A percentile compares a stretch with the other conserved stretches of the same genome.
Evolutionary conservation across 371 early-diverging fungal genomes (phyloP).

Genomic region (Apophysomyces sp.): DNA sequence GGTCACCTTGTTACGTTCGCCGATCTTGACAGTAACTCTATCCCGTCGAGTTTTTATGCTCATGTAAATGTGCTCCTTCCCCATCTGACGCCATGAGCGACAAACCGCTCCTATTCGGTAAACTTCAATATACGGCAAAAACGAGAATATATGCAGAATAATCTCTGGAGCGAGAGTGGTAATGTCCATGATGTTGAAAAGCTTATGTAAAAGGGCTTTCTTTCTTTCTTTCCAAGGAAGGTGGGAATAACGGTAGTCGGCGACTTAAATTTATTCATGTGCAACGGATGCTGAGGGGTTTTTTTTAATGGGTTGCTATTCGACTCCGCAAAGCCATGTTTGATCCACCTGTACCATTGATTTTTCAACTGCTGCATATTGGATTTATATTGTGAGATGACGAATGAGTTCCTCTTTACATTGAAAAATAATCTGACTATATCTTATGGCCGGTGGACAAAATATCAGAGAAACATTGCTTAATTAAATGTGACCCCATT

Average conservation of each 20-base stretch:
- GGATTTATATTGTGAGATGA: no score
- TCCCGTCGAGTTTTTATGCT: slow-evolving; percentile 19
- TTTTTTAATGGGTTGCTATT: not conserved
- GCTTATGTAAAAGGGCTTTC: not conserved
- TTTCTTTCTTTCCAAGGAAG: not conserved
- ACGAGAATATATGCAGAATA: slow-evolving; percentile 30
- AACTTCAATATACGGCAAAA: slow-evolving; percentile 27
- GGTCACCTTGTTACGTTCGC: slow-evolving; percentile 10
- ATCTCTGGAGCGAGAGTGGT: slow-evolving; percentile 35
- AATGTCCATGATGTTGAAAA: not conserved
- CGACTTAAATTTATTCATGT: not conserved
- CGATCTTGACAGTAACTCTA: slow-evolving; percentile 27
- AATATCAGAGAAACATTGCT: no score
- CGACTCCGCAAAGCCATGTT: not conserved
- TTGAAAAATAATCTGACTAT: no score
- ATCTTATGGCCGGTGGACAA: no score
- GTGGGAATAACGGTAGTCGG: not conserved
- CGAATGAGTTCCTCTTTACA: no score
- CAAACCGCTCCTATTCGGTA: slow-evolving; percentile 34
- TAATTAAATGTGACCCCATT: no score
- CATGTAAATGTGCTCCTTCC: slow-evolving; percentile 32
- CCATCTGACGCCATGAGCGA: slow-evolving; percentile 21
- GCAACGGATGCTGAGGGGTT: not conserved
- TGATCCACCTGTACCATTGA: no score
- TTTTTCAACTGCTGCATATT: no score